Evolutionary conservation across 441 rosid genomes (phyloP), one percentile per base, ranked within the genome.

Genomic region (Aleurites moluccanus): DNA sequence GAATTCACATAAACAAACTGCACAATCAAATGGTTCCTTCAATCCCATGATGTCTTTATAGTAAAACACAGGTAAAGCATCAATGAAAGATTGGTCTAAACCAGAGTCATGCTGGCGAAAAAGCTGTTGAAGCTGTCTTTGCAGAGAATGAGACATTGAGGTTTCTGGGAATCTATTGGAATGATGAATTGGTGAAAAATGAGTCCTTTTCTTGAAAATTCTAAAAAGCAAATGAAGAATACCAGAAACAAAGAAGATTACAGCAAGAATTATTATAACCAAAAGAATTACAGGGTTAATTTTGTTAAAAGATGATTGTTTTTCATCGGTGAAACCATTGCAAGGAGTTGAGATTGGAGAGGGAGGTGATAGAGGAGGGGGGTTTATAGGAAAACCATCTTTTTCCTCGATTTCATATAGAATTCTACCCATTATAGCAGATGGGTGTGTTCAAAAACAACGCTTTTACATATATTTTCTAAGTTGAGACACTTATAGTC

Each of bases 91-190:
- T 63, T 90, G 97, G 83, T 84, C 95, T 6, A 92, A 83, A 64
- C 97, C 97, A 0, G 87, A 84, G 75, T 90, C 91, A 30, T 92
- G 95, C 57, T 82, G 78, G 70, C 80, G 82, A 82, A 92, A 92
- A 30, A 92, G 92, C 73, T 89, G 90, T 33, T 92, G 96, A 44
- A 90, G 92, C 85, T 90, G 96, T 70, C 90, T 82, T 69, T 87
- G 93, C 47, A 89, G 79, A 55, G 86, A 76, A 11, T 75, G 82
- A 67, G 93, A 80, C 15, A 73, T 78, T 21, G 92, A 75, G 75
- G 77, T 73, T 70, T 85, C 88, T 59, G 77, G 80, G 83, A 56
- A 77, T 69, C 88, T 78, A 30, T 82, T 80, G 73, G 89, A 83
- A 42, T 81, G 87, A 69, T 71, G 82, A 69, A 85, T 68, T 70